Evolutionary conservation across 75 land plant genomes (phyloP).

Genomic region (Pseudotsuga menziesii): DNA sequence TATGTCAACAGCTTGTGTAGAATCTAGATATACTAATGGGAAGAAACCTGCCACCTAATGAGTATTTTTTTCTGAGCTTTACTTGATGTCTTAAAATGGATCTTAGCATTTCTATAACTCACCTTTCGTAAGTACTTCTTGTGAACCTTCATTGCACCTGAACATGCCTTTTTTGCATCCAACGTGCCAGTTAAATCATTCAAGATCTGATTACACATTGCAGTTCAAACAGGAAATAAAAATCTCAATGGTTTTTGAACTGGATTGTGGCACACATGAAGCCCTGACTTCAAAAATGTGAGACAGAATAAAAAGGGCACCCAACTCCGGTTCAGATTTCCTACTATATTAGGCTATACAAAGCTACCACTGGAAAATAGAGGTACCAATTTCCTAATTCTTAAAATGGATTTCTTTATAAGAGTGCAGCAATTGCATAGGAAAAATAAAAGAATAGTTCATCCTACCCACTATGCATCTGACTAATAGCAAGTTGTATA

Average conservation of each 20-base stretch:
- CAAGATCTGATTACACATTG: slow-evolving; percentile 38
- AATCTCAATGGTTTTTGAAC: background rate
- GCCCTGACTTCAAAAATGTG: background rate
- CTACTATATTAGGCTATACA: background rate
- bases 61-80: background rate
- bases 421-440: background rate
- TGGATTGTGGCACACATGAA: background rate
- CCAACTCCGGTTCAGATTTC: background rate
- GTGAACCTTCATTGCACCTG: slow-evolving; percentile 63
- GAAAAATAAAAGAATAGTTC: background rate
- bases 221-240: background rate
- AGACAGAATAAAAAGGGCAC: background rate
- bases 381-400: background rate
- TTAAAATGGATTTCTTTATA: background rate
- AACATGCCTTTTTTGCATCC: slow-evolving; percentile 66
- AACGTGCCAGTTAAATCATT: slow-evolving; percentile 68
- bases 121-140: slow-evolving; percentile 61
- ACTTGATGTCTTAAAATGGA: background rate
- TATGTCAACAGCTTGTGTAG: background rate
- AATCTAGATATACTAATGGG: background rate
- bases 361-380: background rate
- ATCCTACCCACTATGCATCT: background rate
- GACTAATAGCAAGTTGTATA: background rate
- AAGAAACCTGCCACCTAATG: background rate
- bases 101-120: background rate